Conservation (phyloP, 306 rosid genomes). For the Lablab purpureus region DNA sequence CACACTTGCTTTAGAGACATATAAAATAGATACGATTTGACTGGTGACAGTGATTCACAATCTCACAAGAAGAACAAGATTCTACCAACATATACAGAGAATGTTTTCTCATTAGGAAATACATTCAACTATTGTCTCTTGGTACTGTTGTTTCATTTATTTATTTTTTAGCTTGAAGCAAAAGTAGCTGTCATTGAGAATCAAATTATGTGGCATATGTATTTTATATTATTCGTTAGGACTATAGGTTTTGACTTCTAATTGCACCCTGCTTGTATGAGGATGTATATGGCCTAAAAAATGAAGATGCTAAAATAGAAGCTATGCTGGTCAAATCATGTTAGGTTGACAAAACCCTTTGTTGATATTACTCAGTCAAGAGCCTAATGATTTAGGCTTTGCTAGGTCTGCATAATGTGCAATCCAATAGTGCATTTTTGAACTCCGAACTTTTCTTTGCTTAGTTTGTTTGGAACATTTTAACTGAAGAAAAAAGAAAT, state of each 20-base stretch:
- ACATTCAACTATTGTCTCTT: conserved; percentile 4
- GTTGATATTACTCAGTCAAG: conserved; percentile 35
- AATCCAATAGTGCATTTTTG: conserved; percentile 15
- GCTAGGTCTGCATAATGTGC: conserved; percentile 28
- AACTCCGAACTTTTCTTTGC: background rate
- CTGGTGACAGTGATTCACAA: conserved; percentile 25
- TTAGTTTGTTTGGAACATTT: background rate
- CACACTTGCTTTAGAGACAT: conserved; percentile 21
- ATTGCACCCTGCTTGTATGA: conserved; percentile 31
- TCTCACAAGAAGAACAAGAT: conserved; percentile 33
- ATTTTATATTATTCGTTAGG: conserved; percentile 24
- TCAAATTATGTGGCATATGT: background rate
- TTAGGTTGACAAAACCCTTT: conserved; percentile 37
- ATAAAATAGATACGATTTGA: conserved; percentile 14
- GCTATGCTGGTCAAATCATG: conserved; percentile 27
- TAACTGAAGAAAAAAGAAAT: background rate
- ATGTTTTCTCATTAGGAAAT: conserved; percentile 26
- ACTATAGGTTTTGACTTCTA: conserved; percentile 37
- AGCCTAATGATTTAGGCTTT: conserved; percentile 37
- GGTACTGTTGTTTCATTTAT: conserved; percentile 1
- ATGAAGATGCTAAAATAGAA: conserved; percentile 7
- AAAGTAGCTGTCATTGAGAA: conserved; percentile 13
- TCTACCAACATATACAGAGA: conserved; percentile 19
- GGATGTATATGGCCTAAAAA: conserved; percentile 10
- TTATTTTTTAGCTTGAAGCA: conserved; percentile 2